Base-by-base conservation (phyloP, 495 filamentous ascomycete species). In the Hamigera avellanea region DNA sequence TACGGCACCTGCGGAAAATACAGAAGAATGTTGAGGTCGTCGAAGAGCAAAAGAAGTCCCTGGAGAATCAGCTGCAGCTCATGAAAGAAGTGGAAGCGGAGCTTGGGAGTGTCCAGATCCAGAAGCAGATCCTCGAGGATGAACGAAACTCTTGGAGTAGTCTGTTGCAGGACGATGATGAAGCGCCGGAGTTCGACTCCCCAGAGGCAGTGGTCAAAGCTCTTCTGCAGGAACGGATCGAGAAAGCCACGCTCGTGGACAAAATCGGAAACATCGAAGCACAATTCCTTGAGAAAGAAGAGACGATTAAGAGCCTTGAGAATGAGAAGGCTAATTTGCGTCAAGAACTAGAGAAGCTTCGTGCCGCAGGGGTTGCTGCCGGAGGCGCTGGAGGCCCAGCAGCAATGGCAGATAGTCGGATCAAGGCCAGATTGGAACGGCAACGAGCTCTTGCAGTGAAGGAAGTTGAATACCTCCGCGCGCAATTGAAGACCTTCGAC, bases 391-490 rank as follows among this genome's bases (percentile, higher is more conserved):
- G 43, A 25, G 52, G 21, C 4, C 21, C 21, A 23, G 21, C 21
- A 23, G 21, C 21, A 23, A 23, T n/a, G n/a, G 12, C 54, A 23
- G 70, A 80, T 18, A 66, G 52, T 41, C 71, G 72, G 26, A 67
- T 66, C 35, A 83, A 78, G 50, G 64, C 73, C n/a, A 73, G 81
- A 30, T 69, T 87, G 15, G 89, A 99, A 49, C 69, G 89, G 26
- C 88, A 95, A 52, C 80, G 83, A 39, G 74, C 73, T 6, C 70
- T 96, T 2, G 86, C 86, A 3, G 58, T 85, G 14, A 94, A 94
- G 49, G 93, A 99, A 53, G 84, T 93, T 6, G 85, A 95, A 43
- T 91, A 89, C 53, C 69, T 99, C 6, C 81, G 93, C 12, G 89
- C 83, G 3, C 91, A 99, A 49, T 63, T 95, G 15, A 93, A 93